Base-by-base conservation (phyloP, 371 early-diverging fungal species). In the Mucor racemosus region DNA sequence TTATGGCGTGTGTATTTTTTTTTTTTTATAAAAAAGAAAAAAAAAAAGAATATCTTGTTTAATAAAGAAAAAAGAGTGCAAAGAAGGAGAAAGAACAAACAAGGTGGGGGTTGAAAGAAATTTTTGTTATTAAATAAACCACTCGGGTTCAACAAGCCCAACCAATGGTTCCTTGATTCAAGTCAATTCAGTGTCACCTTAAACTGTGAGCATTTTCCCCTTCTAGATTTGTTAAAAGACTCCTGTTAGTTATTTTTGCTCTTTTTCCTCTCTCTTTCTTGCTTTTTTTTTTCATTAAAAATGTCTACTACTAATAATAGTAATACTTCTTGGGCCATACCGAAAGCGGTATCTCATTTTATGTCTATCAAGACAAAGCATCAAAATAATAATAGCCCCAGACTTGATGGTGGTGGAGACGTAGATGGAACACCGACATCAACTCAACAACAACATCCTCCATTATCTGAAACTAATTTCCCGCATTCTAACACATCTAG, bases 311-410 rank as follows among this genome's bases (percentile, higher is more conserved):
- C 26, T 13, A 26, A 50, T 50, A 50, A 50, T 50, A 50, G 50
- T 5, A 50, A 50, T 50, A 4, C 19, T 50, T 39, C 31, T 13
- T 66, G 66, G 66, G 39, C 66, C 8, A 46, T 65, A 39, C 38
- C 65, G 46, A 53, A 59, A 60, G 59, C 59, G 40, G 60, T 53
- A 33, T 59, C 66, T 19, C 59, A 60, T 31, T 66, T 66, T n/a
- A 40, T 66, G 34, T 44, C 62, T 14, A 62, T 42, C 21, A 50
- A 50, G 50, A 21, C 31, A 50, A 62, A 10, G 39, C 39, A 53
- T 39, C 48, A 31, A 41, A 46, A 5, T n/a, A 46, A 5, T 15
- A 60, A 21, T 7, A 50, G 4, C 50, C 11, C 50, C 26, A 50
- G 50, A 50, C 11, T 21, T 21, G 50, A 50, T 26, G 21, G 50